Base-by-base conservation (phyloP, 169 alveolate genomes). In the Cryptosporidium sp. region DNA sequence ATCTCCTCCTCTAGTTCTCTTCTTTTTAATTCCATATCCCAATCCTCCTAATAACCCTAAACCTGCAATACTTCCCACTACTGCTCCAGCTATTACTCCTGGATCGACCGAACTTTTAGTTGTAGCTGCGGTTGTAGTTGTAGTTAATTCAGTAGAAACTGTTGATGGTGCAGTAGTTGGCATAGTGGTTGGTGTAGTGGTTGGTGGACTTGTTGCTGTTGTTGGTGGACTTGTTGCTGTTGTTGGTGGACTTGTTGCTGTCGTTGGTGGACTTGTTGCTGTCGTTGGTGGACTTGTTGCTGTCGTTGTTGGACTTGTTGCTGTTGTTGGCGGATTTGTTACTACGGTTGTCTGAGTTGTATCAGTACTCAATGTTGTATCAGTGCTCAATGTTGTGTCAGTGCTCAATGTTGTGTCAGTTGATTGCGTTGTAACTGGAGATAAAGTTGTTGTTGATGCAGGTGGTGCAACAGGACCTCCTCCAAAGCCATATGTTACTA, bases 11-110 rank as follows among this genome's bases (percentile, higher is more conserved):
- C 70, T 52, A 21, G 52, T 3, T 8, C 52, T 62, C 39, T 21
- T 60, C 26, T 44, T 80, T 26, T 21, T 65, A 29, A 44, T 3
- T 58, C 65, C 75, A 1, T 7, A 35, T 6, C 73, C 75, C 45
- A 65, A 21, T 42, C 87, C 75, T 62, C 75, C 87, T 3, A 80
- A 37, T 26, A 65, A 5, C 5, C 80, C 87, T 7, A 80, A 6
- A 62, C 87, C 87, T 42, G 75, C 87, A 16, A 62, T 18, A 80
- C 80, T 65, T 7, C 87, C 87, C 5, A 65, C 21, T 3, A 80
- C 75, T 8, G 80, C 87, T 80, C 87, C 87, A 16, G 75, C 87
- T n/a, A 80, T 7, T 26, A 51, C n/a, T 26, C 87, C 87, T 9
- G 67, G 58, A 58, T 80, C 70, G 12, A 42, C 29, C 0, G 80